Evolutionary conservation across 495 filamentous ascomycete genomes (phyloP).

Genomic region (Neurospora sp.): DNA sequence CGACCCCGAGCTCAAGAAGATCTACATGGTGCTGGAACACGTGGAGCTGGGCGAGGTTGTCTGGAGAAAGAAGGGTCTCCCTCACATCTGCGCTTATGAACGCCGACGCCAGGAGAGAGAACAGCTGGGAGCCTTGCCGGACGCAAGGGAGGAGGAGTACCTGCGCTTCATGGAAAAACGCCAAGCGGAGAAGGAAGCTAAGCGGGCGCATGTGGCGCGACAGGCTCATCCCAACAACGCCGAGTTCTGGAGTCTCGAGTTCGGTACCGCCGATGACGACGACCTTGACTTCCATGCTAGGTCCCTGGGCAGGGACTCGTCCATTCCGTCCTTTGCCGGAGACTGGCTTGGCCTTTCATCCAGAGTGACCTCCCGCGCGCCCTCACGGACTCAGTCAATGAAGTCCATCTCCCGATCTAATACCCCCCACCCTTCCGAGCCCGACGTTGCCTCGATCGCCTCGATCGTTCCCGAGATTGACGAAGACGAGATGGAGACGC

Average conservation of each 20-base stretch:
- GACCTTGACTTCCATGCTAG: constrained; percentile 29
- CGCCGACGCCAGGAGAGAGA: constrained; percentile 68
- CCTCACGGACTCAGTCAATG: constrained; percentile 35
- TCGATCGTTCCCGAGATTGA: constrained; percentile 2
- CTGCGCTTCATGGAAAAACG: constrained; percentile 46
- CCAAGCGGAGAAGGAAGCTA: constrained; percentile 45
- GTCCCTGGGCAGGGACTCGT: constrained; percentile 24
- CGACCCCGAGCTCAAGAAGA: constrained; percentile 89
- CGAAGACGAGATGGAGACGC: constrained; percentile 38
- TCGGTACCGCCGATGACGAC: constrained; percentile 58
- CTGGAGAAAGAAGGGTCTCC: constrained; percentile 78
- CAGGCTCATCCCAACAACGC: constrained; percentile 31
- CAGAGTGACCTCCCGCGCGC: constrained; percentile 31
- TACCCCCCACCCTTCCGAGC: constrained; percentile 34
- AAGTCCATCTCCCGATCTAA: constrained; percentile 35
- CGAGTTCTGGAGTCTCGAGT: constrained; percentile 73
- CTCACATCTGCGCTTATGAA: constrained; percentile 72
- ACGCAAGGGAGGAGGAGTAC: constrained; percentile 55
- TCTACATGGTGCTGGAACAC: constrained; percentile 94
- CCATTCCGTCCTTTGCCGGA: constrained; percentile 10
- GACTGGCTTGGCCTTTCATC: constrained; percentile 25
- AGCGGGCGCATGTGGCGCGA: constrained; percentile 35
- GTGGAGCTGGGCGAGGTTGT: constrained; percentile 88
- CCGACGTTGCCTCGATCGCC: constrained; percentile 23
- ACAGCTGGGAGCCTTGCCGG: constrained; percentile 46